Conservation (phyloP, 2,329 filamentous ascomycete species). For the Cladosporium oxysporum region DNA sequence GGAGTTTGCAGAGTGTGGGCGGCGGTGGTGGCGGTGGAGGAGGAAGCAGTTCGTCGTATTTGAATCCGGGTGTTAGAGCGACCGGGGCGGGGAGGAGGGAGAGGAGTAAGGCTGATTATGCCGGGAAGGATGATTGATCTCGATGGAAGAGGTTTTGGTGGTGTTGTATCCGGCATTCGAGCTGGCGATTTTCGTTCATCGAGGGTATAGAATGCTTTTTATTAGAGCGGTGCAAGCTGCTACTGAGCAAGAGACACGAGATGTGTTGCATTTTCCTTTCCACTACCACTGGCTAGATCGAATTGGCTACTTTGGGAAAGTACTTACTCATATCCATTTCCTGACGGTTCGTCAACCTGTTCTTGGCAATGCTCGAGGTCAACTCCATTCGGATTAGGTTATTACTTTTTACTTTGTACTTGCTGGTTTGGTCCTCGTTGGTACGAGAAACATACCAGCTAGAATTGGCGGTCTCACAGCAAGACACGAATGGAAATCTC, state of each 20-base stretch:
- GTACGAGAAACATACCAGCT: no score
- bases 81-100: slow-evolving; percentile 25
- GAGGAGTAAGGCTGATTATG: slow-evolving; percentile 25
- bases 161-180: not conserved
- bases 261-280: not conserved
- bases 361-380: no score
- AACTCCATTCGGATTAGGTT: no score
- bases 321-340: no score
- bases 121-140: slow-evolving; percentile 36
- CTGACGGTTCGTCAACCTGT: no score
- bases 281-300: not conserved
- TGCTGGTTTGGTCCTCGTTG: no score
- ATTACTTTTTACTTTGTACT: no score
- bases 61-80: slow-evolving; percentile 25
- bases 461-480: no score
- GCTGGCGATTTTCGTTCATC: no score
- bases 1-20: slow-evolving; percentile 19
- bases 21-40: slow-evolving; percentile 6
- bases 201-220: no score
- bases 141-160: not conserved
- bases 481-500: no score
- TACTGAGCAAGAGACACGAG: no score
- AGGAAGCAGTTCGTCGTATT: slow-evolving; percentile 33
- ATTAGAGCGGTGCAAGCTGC: not conserved
- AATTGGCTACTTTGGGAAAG: not conserved